These are phyloP conservation scores for Asparagopsis taxiformis DNA, from an alignment of 31 red algal genomes.

Conservation along the genomic window DNA sequence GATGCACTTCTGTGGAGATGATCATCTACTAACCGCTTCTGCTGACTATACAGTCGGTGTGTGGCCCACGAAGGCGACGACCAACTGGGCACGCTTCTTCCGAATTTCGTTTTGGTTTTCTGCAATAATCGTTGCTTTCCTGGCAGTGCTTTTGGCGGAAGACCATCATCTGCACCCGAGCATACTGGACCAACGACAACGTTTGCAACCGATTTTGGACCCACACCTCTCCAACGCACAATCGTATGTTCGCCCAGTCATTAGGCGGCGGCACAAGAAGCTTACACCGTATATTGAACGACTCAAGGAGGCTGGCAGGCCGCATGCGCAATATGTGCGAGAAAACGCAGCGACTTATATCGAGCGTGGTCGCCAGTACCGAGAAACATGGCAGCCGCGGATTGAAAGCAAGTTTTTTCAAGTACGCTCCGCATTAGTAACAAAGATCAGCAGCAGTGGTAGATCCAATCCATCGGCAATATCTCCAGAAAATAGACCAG, in stretches of 20 bases:
- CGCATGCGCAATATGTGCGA: too few species aligned
- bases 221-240: constrained; percentile 28
- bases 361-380: too few species aligned
- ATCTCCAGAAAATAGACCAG: too few species aligned
- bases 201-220: constrained; percentile 16
- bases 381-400: too few species aligned
- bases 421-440: too few species aligned
- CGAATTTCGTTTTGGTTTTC: constrained; percentile 22
- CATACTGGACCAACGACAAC: neutral
- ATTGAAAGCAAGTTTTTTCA: too few species aligned
- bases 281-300: too few species aligned
- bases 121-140: constrained; percentile 1
- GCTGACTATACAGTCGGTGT: constrained; percentile 53
- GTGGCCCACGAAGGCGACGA: constrained; percentile 12
- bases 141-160: constrained; percentile 33
- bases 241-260: constrained; percentile 5
- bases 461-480: too few species aligned
- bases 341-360: too few species aligned
- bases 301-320: too few species aligned
- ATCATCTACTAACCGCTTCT: constrained; percentile 42
- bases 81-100: neutral
- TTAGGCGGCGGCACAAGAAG: neutral
- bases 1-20: constrained; percentile 31
- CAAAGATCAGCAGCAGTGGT: too few species aligned
- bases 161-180: constrained; percentile 16